Evolutionary conservation across 2,329 filamentous ascomycete species (phyloP), one percentile per base, ranked within the genome.

Genomic region (Mycocentrospora acerina): DNA sequence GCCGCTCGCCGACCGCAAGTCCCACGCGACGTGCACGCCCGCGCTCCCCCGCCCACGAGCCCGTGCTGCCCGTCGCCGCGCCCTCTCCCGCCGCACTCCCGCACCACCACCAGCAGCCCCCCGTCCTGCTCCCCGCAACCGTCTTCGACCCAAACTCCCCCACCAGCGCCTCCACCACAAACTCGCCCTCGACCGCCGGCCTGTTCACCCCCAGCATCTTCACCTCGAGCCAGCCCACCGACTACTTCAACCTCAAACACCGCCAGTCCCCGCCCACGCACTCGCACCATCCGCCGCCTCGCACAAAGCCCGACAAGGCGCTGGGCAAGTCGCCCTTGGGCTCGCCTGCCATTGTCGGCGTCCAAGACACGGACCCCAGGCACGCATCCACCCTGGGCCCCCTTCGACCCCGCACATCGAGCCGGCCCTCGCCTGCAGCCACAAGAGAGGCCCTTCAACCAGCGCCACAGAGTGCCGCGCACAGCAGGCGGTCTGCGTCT

Each of bases 181-280:
- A 50, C 34, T 55, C 59, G 15, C 64, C 63, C 31, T 62, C 61
- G 27, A 65, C 65, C n/a, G 51, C 65, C 28, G 59, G 58, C 39
- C 51, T 66, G 13, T 59, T 62, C 33, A 64, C 62, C 29, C 59
- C 66, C 9, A 58, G 40, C 32, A 51, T 60, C n/a, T 46, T 59
- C 37, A 40, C 47, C 15, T 33, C 50, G 22, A 37, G 22, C 34
- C 46, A 52, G 35, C 53, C 60, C 17, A 47, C 60, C 24, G 68
- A 71, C 48, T 71, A 71, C 53, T 71, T 71, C 57, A 64, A 52
- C 38, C 51, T 57, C 24, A 60, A 62, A 36, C 55, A 59, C 7
- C 47, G 51, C 1, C 32, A 44, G 9, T 37, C 48, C 11, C 11
- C 29, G 13, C 10, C 5, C 29, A 30, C 42, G 17, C 33, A 33